Conservation (phyloP, 345 rosid species). For the Bruguiera sexangula region DNA sequence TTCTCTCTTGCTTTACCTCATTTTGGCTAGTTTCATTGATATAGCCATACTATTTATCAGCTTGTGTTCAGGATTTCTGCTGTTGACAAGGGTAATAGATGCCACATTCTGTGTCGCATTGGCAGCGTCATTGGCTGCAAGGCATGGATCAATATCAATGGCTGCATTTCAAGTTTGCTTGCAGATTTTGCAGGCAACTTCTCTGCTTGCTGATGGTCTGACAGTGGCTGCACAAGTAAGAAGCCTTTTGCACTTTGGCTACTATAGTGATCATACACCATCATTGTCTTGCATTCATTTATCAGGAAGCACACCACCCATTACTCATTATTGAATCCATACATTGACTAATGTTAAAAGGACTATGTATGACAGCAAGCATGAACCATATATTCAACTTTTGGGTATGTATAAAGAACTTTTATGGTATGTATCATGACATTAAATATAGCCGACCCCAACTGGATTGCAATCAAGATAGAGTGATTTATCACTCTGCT, state of each 20-base stretch:
- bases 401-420: not conserved
- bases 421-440: not conserved
- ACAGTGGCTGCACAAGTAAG: constrained; percentile 32
- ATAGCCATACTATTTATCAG: not conserved
- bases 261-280: not conserved
- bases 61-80: constrained; percentile 19
- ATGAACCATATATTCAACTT: not conserved
- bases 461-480: not conserved
- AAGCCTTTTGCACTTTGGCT: not conserved
- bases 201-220: constrained; percentile 32
- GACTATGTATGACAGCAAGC: not conserved
- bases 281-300: not conserved
- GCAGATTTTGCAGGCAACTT: constrained; percentile 27
- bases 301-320: no score
- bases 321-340: not conserved
- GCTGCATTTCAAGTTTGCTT: constrained; percentile 33
- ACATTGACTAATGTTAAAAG: not conserved
- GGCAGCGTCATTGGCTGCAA: constrained; percentile 30
- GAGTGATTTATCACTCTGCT: no score
- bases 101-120: constrained; percentile 24
- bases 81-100: constrained; percentile 26
- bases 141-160: constrained; percentile 27
- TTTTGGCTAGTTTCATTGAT: not conserved
- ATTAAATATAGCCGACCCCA: not conserved
- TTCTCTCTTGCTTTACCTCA: not conserved